Base-by-base conservation (phyloP, 2,329 filamentous ascomycete genomes). In the Aspergillus fumigatus region DNA sequence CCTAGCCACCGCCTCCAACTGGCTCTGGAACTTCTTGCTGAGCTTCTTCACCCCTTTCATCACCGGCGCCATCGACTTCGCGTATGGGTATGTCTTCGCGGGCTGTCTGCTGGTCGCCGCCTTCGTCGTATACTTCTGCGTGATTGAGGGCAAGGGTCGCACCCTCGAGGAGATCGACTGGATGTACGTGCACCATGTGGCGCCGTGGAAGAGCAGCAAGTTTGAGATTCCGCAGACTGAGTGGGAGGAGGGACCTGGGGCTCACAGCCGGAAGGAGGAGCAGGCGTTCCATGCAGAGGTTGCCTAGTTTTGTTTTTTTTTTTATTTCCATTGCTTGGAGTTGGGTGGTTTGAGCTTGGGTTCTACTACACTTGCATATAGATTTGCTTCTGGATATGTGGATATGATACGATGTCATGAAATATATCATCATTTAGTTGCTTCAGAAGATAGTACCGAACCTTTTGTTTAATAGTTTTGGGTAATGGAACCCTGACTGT, bases 41-140 rank as follows among this genome's bases (percentile, higher is more conserved):
- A 82, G 83, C 0, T 92, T 92, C 77, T 90, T 91, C 77, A 90
- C 88, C 0, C 87, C 88, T 0, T 91, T 90, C 70, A 91, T 92
- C 68, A 88, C 86, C 0, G 76, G 79, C 0, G 82, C 82, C 3
- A 92, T 92, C 54, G 83, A 88, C 62, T 92, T 88, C 72, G 80
- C 80, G 1, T 90, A 89, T 65, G 89, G 89, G 1, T 89, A 90
- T 61, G 84, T 92, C 29, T 92, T 92, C 71, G 88, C 88, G 0
- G 86, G 80, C 0, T 90, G 87, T 67, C 88, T 89, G 63, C 75
- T 88, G 23, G 76, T 84, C 0, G 87, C 83, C 0, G 86, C 83
- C 0, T 64, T 82, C 0, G 70, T 91, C 6, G 87, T 75, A 9
- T 92, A 88, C 74, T 87, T 91, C 70, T 88, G 88, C 65, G 81